phyloP scores from a whole-genome alignment of 805 yeast species.

The Nakazawaea ishiwadae region DNA sequence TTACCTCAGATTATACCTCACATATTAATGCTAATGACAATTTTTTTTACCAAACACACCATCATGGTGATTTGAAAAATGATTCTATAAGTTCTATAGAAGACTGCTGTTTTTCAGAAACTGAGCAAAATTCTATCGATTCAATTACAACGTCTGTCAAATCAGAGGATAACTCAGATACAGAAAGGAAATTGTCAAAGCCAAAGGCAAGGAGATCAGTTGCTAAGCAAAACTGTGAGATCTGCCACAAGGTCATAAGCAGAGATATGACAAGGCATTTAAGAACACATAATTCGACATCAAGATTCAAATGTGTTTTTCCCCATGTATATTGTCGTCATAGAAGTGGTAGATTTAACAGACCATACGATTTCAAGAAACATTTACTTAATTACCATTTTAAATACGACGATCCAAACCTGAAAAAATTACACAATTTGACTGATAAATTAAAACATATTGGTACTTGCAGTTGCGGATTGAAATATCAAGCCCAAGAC shows the following conservation, averaged over 20 bases:
- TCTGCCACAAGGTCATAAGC: slow-evolving; percentile 3
- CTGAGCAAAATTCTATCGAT: neutral
- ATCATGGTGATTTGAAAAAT: neutral
- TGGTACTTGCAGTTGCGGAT: slow-evolving; percentile 56
- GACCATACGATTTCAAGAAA: slow-evolving; percentile 66
- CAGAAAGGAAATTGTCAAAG: too few relatives aligned
- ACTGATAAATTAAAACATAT: slow-evolving; percentile 44
- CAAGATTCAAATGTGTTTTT: slow-evolving; percentile 54
- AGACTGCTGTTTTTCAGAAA: neutral
- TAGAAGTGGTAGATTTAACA: slow-evolving; percentile 58
- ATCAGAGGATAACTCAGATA: neutral
- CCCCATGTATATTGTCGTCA: slow-evolving; percentile 52
- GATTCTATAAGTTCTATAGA: neutral
- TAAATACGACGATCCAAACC: slow-evolving; percentile 41
- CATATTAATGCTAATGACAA: neutral
- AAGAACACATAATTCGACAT: slow-evolving; percentile 53
- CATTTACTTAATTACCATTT: slow-evolving; percentile 61
- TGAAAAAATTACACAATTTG: slow-evolving; percentile 41
- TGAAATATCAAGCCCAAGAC: slow-evolving; percentile 38
- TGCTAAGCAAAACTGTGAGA: neutral
- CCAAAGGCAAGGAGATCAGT: neutral
- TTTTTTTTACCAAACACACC: neutral
- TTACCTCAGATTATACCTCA: neutral
- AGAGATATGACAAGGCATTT: slow-evolving; percentile 43
- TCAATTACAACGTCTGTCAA: neutral